Evolutionary conservation across 306 rosid genomes (phyloP), one percentile per base, ranked within the genome.

Genomic region (Begonia fuchsioides): DNA sequence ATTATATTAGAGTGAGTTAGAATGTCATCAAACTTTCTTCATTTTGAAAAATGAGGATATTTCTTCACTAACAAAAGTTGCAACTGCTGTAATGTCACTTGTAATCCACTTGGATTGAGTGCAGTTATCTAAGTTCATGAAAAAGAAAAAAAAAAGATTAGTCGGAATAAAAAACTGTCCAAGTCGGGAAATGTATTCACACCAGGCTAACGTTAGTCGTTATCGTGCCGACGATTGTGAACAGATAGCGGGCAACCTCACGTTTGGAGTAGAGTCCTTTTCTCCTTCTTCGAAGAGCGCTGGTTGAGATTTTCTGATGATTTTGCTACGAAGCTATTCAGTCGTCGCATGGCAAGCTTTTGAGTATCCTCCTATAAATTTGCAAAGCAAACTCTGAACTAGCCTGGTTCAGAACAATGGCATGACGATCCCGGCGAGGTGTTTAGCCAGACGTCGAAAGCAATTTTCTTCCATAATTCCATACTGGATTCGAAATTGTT

Each of bases 331-430:
- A 57, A 57, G 35, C 46, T n/a, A 44, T 47, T 57, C 62, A 57
- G 48, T 47, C 62, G 38, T 15, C 32, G 11, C 18, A 54, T 47
- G 10, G 67, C 55, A 32, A 54, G 39, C 41, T 54, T 51, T 43
- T 77, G 64, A 0, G 94, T 77, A 2, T 57, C 51, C 20, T 80
- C 76, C 38, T 59, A 75, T 86, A 84, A 80, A 39, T 84, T 84
- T 3, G 94, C 94, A 57, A 84, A 84, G 43, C 94, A 84, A 9
- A 84, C 83, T 52, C 94, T 78, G 56, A 84, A 84, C 94, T 92
- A 84, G 3, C 94, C 94, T 0, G 92, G 83, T 61, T 84, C 83
- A 8, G 73, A 55, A 53, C 83, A 80, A 49, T 72, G 92, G 55
- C 92, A 84, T 43, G 94, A 84, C 43, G 80, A 84, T 0, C 92